Evolutionary conservation across 345 rosid genomes (phyloP), one percentile per base, ranked within the genome.

Genomic region (Salix viminalis): DNA sequence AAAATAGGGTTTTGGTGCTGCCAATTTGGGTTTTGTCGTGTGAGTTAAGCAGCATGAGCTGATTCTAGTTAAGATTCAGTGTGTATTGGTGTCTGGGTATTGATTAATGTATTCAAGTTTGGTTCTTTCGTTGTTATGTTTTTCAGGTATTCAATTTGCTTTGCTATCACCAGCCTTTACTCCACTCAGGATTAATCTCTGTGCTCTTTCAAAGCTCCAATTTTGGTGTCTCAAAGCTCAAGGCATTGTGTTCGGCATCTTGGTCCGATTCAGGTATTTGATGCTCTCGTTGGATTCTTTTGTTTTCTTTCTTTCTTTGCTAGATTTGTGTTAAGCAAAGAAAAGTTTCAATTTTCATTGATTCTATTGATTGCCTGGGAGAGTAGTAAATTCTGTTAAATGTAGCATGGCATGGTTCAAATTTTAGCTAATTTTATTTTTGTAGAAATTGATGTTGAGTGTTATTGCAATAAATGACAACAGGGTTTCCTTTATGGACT

Each of bases 211-310:
- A 69, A 69, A 26, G 69, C 54, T 77, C 73, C 66, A 65, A 46
- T 36, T 71, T 52, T 80, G 74, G 65, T 42, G 72, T 39, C 62
- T 56, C 71, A 26, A 60, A 65, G 74, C 46, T 61, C 36, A n/a
- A 16, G 50, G 60, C 62, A 48, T 77, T 71, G 73, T 75, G 30
- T 76, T 72, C 69, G 77, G 77, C 65, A 75, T 79, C 84, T 73
- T 73, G 81, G 83, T 76, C 80, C 79, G 76, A 80, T 82, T 79
- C 85, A 81, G 88, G 89, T 85, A 83, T 15, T 70, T 61, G 11
- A 69, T 69, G 28, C 42, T 16, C 58, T 30, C 34, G 67, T 41
- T 72, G 28, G 61, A 23, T 72, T 56, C 56, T 36, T 13, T 56
- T 34, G 4, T 24, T 36, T 75, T 50, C 16, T 60, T 23, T 41